Base-by-base conservation (phyloP, 768 basidiomycete species). In the Mycena rebaudengoi region DNA sequence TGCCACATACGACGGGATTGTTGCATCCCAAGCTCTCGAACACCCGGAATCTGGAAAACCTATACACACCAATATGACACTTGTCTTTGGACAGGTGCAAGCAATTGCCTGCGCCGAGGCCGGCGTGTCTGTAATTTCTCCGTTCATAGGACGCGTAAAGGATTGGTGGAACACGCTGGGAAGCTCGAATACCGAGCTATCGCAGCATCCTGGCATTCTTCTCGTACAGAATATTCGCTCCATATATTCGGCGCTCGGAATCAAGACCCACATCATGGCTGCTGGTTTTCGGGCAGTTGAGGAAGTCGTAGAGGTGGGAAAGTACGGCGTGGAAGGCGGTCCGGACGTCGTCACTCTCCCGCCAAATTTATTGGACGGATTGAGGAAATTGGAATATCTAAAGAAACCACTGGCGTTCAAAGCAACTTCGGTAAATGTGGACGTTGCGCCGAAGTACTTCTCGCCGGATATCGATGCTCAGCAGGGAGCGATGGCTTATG, bases 131-230 rank as follows among this genome's bases (percentile, higher is more conserved):
- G 76, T 79, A 20, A 72, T 79, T 23, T 79, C 77, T 1, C 76
- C 77, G 1, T 80, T 79, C 69, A 71, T 80, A 11, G 79, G 79
- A n/a, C 70, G 78, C 23, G 78, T 80, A 39, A 77, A 77, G 66
- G 79, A 79, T 61, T 80, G 78, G 77, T 80, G 75, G 73, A 67
- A 72, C 21, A 72, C 72, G 7, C 66, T 57, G 20, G 60, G 37
- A 25, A 26, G 16, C 21, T 45, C 12, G 60, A 57, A 23, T 39
- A 60, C 49, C 35, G 55, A 51, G 61, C 60, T 76, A 8, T 64
- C 73, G 18, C 67, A 74, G 21, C 77, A 79, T 40, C 74, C 76
- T 1, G 78, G 76, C 4, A 73, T 79, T 21, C 52, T 63, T 26
- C 72, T 80, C 7, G 75, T 80, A 0, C 73, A 62, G 23, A 44